Evolutionary conservation across 1,284 basidiomycete genomes (phyloP), one percentile per base, ranked within the genome.

Genomic region (Golubevia sp.): DNA sequence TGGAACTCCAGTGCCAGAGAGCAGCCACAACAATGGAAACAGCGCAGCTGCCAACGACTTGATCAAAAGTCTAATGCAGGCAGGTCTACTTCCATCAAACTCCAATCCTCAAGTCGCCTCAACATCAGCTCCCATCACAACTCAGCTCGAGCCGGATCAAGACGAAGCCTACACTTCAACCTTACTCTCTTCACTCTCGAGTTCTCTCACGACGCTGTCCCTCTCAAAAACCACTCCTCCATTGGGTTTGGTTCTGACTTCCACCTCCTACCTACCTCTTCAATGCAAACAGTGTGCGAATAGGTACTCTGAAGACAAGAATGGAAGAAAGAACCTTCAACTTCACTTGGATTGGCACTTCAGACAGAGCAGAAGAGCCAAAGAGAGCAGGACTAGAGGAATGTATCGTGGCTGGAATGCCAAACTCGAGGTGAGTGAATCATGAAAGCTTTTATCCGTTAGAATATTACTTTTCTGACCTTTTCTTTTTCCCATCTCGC

Each of bases 281-380:
- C 91, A 94, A 85, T 99, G 96, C 87, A 93, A 91, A 84, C 96
- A 98, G 81, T 99, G 96, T 86, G 93, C 92, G 8, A 86, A 92
- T 67, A 90, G 97, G 59, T 97, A 96, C 84, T 86, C 90, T 52
- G 90, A 92, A 69, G 89, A 88, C 49, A 79, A 85, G 25, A 79
- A 86, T 56, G 93, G 92, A 67, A 93, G 91, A 85, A 90, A 90
- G 79, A 87, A 87, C 25, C 88, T 95, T 86, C 90, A 97, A 74
- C 88, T 91, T 60, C 97, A 99, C 82, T 88, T 99, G 73, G 97
- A 99, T 83, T 92, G 94, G 91, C 97, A 99, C 85, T 98, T 97
- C 86, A 88, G 91, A 73, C 92, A 97, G 77, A 99, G 98, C 80
- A 89, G 92, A 70, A 91, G 94, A 81, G 91, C 92, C 38, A 91